Evolutionary conservation across 139 green algal genomes (phyloP).

Genomic region (Chlorokybus atmophyticus): DNA sequence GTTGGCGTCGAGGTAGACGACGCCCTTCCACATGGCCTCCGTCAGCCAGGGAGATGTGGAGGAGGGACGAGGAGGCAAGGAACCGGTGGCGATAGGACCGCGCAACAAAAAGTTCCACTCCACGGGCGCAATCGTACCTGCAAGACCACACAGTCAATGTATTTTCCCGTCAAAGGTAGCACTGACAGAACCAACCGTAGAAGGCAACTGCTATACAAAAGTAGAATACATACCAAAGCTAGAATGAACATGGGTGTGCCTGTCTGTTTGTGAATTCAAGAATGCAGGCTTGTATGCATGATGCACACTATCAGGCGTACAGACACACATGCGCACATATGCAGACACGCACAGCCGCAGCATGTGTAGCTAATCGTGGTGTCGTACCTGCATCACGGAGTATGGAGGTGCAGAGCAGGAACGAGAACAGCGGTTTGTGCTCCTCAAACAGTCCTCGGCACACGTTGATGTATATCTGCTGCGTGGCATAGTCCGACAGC

Average conservation of each 20-base stretch:
- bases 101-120: constrained; percentile 71
- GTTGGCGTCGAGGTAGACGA: constrained; percentile 23
- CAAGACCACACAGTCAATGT: too few species aligned
- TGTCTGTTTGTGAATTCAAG: too few species aligned
- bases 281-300: constrained; percentile 40
- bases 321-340: too few species aligned
- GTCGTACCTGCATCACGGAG: constrained; percentile 28
- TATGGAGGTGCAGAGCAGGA: constrained; percentile 48
- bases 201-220: too few species aligned
- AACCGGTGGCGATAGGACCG: constrained; percentile 13
- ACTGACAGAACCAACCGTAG: too few species aligned
- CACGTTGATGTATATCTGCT: constrained; percentile 67
- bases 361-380: constrained; percentile 28
- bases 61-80: constrained; percentile 4
- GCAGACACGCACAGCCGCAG: constrained; percentile 24
- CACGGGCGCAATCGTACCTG: constrained; percentile 31
- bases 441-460: constrained; percentile 61
- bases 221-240: too few species aligned
- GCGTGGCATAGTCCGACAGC: constrained; percentile 48
- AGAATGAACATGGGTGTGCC: too few species aligned
- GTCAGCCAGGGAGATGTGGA: constrained; percentile 30
- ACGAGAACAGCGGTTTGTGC: constrained; percentile 62
- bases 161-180: too few species aligned
- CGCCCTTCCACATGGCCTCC: constrained; percentile 23
- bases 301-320: too few species aligned